These are phyloP conservation scores for Chrysochromulina parva DNA, from an alignment of 78 protist genomes.

Conservation along the genomic window DNA sequence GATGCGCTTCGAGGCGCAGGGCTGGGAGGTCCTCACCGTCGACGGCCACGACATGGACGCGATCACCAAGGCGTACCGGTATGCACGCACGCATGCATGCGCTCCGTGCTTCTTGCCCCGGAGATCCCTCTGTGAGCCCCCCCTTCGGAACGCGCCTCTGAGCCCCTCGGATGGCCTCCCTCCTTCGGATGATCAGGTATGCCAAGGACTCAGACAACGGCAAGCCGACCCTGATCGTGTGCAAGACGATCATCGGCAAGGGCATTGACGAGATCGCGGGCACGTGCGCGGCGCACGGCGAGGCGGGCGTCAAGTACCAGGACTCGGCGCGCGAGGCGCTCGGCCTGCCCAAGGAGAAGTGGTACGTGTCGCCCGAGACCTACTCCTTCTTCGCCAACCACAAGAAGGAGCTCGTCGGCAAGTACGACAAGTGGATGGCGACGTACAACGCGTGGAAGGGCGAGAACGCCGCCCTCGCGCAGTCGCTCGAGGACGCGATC, in stretches of 20 bases:
- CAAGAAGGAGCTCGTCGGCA: conserved; percentile 12
- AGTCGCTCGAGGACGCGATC: conserved; percentile 8
- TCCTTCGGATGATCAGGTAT: no score
- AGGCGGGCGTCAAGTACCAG: conserved; percentile 48
- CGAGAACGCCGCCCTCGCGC: conserved; percentile 49
- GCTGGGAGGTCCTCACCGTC: conserved; percentile 65
- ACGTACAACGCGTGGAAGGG: conserved; percentile 35
- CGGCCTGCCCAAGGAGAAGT: conserved; percentile 58
- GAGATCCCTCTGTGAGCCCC: no score
- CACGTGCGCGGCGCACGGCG: conserved; percentile 73
- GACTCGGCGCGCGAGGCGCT: neutral
- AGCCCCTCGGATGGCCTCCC: no score
- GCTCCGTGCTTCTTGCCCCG: no score
- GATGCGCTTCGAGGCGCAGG: conserved; percentile 68
- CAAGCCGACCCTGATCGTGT: conserved; percentile 61
- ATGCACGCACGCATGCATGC: neutral
- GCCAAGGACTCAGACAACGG: conserved; percentile 45
- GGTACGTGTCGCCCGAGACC: conserved; percentile 59
- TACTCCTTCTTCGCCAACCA: conserved; percentile 2
- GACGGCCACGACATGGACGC: conserved; percentile 56
- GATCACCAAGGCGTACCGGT: conserved; percentile 31
- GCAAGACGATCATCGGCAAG: conserved; percentile 70
- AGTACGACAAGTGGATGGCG: conserved; percentile 37
- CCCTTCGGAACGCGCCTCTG: no score
- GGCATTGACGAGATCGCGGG: conserved; percentile 59